phyloP scores from a whole-genome alignment of 768 basidiomycete genomes.

The Rhodocollybia butyracea region DNA sequence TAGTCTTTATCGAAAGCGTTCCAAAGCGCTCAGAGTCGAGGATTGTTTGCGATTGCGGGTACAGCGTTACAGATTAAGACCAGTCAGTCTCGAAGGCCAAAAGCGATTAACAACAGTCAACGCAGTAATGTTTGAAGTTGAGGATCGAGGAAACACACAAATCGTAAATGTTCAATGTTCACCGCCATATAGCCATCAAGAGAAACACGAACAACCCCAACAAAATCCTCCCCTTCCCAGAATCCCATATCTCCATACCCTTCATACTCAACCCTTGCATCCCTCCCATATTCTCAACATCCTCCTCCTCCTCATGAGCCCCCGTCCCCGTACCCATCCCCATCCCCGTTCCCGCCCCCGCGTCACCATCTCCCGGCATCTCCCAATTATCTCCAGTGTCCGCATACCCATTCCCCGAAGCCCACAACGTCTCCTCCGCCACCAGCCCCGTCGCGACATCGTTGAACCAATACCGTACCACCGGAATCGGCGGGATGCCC shows the following conservation, averaged over 20 bases:
- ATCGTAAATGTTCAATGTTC: too few relatives aligned
- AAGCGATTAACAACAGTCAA: too few relatives aligned
- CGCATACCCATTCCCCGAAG: slow-evolving; percentile 1
- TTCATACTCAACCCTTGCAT: slow-evolving; percentile 6
- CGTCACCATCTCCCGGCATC: not conserved
- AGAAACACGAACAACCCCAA: not conserved
- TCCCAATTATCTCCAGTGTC: not conserved
- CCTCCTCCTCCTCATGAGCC: not conserved
- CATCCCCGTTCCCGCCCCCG: too few relatives aligned
- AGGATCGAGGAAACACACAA: too few relatives aligned
- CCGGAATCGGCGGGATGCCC: not conserved
- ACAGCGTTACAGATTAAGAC: too few relatives aligned
- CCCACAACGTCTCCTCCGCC: slow-evolving; percentile 1
- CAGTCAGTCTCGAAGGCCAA: too few relatives aligned
- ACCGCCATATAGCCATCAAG: not conserved
- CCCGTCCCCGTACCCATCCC: not conserved
- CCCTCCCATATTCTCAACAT: slow-evolving; percentile 1
- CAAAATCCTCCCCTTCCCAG: not conserved
- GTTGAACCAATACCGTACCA: slow-evolving; percentile 4
- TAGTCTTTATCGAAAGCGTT: too few relatives aligned
- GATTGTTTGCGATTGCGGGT: too few relatives aligned
- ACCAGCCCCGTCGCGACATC: slow-evolving; percentile 1
- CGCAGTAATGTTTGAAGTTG: too few relatives aligned
- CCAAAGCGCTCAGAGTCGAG: too few relatives aligned
- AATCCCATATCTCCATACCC: slow-evolving; percentile 3